Conservation (phyloP, 345 rosid species). For the Odontarrhena argentea region DNA sequence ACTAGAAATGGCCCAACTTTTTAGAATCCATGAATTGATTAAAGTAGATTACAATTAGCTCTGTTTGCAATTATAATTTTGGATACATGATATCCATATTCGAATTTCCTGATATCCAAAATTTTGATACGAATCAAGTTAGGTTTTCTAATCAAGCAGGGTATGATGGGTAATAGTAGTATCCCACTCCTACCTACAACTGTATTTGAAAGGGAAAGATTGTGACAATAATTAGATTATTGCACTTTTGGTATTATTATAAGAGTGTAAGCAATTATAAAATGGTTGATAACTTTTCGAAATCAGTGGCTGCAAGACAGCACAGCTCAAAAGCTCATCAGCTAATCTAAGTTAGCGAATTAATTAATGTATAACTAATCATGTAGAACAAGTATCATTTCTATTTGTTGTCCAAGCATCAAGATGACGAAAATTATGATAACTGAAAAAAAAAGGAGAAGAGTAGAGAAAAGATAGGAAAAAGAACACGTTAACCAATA, state of each 20-base stretch:
- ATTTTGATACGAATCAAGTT: neutral
- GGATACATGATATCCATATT: too few species aligned
- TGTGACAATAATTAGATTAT: neutral
- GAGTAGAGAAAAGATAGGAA: conserved; percentile 25
- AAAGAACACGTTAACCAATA: conserved; percentile 31
- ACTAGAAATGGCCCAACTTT: too few species aligned
- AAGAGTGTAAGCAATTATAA: neutral
- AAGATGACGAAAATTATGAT: conserved; percentile 29
- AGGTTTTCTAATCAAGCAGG: neutral
- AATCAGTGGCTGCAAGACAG: conserved; percentile 25
- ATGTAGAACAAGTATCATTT: conserved; percentile 26
- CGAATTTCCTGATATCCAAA: too few species aligned
- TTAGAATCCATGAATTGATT: too few species aligned
- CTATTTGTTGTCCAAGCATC: conserved; percentile 23
- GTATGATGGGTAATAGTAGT: neutral
- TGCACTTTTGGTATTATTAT: neutral
- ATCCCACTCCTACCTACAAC: too few species aligned
- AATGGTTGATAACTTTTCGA: conserved; percentile 11
- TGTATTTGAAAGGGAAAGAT: conserved; percentile 5
- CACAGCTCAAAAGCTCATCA: conserved; percentile 31
- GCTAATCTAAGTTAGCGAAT: conserved; percentile 8
- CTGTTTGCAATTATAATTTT: too few species aligned
- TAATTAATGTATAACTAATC: conserved; percentile 20
- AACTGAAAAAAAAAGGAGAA: neutral
- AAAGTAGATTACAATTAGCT: too few species aligned